Evolutionary conservation across 2,329 filamentous ascomycete genomes (phyloP).

Genomic region (Ophiostoma pallidulum): DNA sequence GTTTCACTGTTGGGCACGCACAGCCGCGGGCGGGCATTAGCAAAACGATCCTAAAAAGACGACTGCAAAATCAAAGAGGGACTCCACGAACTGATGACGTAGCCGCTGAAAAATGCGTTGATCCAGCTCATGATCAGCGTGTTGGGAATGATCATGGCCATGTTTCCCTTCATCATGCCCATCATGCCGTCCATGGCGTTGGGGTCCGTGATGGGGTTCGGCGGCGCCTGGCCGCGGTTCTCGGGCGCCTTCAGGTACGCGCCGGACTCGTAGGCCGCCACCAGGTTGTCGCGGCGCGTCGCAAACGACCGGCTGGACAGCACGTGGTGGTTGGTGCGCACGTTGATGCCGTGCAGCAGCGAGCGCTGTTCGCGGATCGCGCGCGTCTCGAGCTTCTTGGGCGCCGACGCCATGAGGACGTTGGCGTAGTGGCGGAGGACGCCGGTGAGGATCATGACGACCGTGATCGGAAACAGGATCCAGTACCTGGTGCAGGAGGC

Average conservation of each 20-base stretch:
- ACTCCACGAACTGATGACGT: conserved; percentile 72
- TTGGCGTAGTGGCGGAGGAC: conserved; percentile 93
- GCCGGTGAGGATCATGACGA: conserved; percentile 96
- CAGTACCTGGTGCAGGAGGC: conserved; percentile 61
- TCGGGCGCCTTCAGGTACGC: conserved; percentile 85
- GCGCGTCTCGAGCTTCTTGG: conserved; percentile 70
- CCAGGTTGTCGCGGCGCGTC: conserved; percentile 68
- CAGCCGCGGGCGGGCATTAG: not conserved
- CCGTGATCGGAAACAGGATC: conserved; percentile 94
- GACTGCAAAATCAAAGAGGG: not conserved
- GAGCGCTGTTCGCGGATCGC: conserved; percentile 79
- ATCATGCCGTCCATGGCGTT: conserved; percentile 99
- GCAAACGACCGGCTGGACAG: conserved; percentile 72
- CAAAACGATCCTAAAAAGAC: not conserved
- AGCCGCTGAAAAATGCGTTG: conserved; percentile 97
- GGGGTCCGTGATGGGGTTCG: conserved; percentile 92
- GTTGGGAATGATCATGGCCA: conserved; percentile 99
- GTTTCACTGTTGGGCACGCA: too few relatives aligned
- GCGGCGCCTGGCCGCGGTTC: conserved; percentile 71
- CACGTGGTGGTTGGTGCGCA: conserved; percentile 73
- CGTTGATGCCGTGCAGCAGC: conserved; percentile 72
- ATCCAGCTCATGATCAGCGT: conserved; percentile 99
- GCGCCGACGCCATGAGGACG: conserved; percentile 74
- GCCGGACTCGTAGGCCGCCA: conserved; percentile 74
- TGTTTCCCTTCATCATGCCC: conserved; percentile 99